These are phyloP conservation scores for Magnaporthales sp. DNA, from an alignment of 2,329 filamentous ascomycete genomes.

Conservation along the genomic window DNA sequence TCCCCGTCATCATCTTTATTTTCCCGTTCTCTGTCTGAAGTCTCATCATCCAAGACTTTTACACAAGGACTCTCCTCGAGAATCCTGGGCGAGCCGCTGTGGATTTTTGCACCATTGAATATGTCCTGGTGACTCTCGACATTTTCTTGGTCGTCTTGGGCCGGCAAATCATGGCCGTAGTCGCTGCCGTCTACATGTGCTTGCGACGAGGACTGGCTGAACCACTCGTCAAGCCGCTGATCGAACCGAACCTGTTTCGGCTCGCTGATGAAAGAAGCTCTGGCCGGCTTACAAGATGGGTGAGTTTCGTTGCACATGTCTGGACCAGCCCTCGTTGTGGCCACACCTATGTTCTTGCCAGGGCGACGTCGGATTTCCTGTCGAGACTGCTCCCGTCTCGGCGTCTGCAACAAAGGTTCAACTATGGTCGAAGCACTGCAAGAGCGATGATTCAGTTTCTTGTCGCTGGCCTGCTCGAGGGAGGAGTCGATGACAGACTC, in stretches of 20 bases:
- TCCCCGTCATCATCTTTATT: neutral
- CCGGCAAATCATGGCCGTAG: neutral
- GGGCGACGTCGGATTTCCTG: neutral
- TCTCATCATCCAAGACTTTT: neutral
- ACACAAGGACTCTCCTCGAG: neutral
- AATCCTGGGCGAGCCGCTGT: neutral
- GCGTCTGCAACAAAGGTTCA: neutral
- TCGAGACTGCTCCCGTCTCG: neutral
- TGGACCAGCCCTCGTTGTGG: neutral
- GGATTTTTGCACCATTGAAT: neutral
- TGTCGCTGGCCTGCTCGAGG: neutral
- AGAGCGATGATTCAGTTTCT: neutral
- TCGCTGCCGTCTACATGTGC: neutral
- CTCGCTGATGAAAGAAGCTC: conserved; percentile 3
- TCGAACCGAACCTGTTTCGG: conserved; percentile 3
- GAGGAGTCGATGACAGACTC: conserved; percentile 6
- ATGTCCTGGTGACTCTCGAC: neutral
- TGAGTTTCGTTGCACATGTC: neutral
- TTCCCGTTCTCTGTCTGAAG: neutral
- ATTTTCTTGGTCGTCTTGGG: neutral
- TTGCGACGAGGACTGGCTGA: conserved; percentile 3
- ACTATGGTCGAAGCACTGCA: too few relatives aligned
- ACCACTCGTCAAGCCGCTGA: neutral
- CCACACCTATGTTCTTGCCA: neutral
- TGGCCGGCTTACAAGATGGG: too few relatives aligned